A percentile compares a stretch with the other conserved stretches of the same genome.
These are phyloP conservation scores for Apiospora marii DNA, from an alignment of 2,329 filamentous ascomycete species.

Conservation along the genomic window DNA sequence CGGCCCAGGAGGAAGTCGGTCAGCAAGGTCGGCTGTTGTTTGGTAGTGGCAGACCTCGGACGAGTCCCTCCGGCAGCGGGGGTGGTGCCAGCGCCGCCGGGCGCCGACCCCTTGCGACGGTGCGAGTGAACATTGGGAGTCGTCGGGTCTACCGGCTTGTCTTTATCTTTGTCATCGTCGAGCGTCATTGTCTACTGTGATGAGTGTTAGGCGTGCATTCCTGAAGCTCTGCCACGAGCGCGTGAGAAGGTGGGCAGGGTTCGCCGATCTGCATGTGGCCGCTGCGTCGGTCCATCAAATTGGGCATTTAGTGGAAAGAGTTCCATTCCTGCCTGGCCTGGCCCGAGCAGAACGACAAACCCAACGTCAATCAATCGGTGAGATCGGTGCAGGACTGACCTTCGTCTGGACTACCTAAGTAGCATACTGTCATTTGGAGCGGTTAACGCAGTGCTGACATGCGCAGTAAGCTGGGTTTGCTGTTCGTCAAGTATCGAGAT, in stretches of 20 bases:
- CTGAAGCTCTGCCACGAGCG: not conserved
- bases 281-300: slow-evolving; percentile 15
- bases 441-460: slow-evolving; percentile 3
- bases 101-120: slow-evolving; percentile 15
- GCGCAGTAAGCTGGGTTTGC: slow-evolving; percentile 3
- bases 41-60: slow-evolving; percentile 39
- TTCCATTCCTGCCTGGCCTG: slow-evolving; percentile 6
- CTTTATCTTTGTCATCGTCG: slow-evolving; percentile 23
- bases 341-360: slow-evolving; percentile 5
- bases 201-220: not conserved
- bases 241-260: not conserved
- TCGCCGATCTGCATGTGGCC: slow-evolving; percentile 20
- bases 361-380: not conserved
- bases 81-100: slow-evolving; percentile 31
- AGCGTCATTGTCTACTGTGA: slow-evolving; percentile 21
- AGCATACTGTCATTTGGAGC: slow-evolving; percentile 20
- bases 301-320: slow-evolving; percentile 17
- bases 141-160: slow-evolving; percentile 10
- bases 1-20: slow-evolving; percentile 43
- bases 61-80: slow-evolving; percentile 34
- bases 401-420: slow-evolving; percentile 22
- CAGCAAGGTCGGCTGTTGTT: slow-evolving; percentile 39
- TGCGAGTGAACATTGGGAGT: not conserved
- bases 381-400: not conserved
- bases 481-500: slow-evolving; percentile 5